Base-by-base conservation (phyloP, 208 protist genomes). In the Trypanosoma conorhini region DNA sequence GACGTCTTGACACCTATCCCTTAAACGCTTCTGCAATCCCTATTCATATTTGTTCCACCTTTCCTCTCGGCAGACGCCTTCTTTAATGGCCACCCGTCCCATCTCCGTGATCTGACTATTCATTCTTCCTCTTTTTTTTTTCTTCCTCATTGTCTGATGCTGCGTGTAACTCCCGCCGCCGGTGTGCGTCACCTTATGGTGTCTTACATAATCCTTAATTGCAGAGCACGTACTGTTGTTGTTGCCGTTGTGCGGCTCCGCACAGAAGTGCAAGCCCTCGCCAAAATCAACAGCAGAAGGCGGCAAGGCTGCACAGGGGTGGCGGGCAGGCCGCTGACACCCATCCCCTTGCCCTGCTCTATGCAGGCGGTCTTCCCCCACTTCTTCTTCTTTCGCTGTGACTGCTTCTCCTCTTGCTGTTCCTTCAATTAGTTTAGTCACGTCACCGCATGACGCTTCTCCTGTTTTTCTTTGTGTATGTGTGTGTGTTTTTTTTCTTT, bases 381-480 rank as follows among this genome's bases (percentile, higher is more conserved):
- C 59, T 30, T 22, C 48, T 35, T 63, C 40, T 63, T 17, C 48
- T 12, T 63, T 22, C 5, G 10, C 21, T 63, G 13, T 63, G 19
- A 10, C 26, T 63, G 15, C 24, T 50, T 5, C 13, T 48, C 59
- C 48, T 40, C 40, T 63, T 30, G 42, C 5, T 26, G 30, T 50
- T 63, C 35, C 42, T 54, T 54, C 22, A 54, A 21, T 54, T 54
- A 21, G 7, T 58, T 58, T 58, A 35, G 2, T 33, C 33, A 35
- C 33, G 28, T 58, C 26, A 15, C n/a, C 54, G 22, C 54, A 33
- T 58, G 26, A 26, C 42, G n/a, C 22, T 54, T 60, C 62, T 8
- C 67, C 60, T 44, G 64, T 22, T 65, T 56, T 60, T 26, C 7
- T 31, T 30, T 51, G 57, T 38, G 28, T 13, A n/a, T n/a, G n/a